A percentile compares a stretch with the other conserved stretches of the same genome.
These are phyloP conservation scores for Amanita rimosa DNA, from an alignment of 768 basidiomycete species.

Conservation along the genomic window DNA sequence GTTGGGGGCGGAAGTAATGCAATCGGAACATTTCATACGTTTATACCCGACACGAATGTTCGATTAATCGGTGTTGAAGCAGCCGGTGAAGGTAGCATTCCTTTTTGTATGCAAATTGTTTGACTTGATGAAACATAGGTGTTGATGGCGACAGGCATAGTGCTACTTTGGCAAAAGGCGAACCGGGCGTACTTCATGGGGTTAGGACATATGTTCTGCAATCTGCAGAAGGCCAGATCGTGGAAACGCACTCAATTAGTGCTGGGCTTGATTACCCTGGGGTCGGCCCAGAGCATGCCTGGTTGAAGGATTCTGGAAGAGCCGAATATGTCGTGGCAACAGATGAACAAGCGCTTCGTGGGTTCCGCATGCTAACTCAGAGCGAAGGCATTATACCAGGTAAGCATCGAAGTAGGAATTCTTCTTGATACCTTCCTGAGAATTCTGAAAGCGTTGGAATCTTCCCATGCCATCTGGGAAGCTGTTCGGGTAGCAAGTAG, in stretches of 20 bases:
- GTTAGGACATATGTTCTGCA: conserved; percentile 94
- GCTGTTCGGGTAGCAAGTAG: conserved; percentile 79
- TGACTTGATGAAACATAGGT: conserved; percentile 28
- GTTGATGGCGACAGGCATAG: conserved; percentile 80
- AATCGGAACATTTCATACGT: conserved; percentile 96
- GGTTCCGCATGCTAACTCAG: conserved; percentile 87
- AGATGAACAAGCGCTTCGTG: conserved; percentile 88
- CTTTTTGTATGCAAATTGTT: not conserved
- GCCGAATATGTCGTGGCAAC: conserved; percentile 92
- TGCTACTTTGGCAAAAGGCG: conserved; percentile 85
- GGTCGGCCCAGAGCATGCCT: conserved; percentile 96
- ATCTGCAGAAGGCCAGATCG: conserved; percentile 80
- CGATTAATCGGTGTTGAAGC: conserved; percentile 92
- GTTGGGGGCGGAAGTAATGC: conserved; percentile 98
- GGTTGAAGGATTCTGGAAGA: conserved; percentile 89
- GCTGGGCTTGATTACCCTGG: conserved; percentile 96
- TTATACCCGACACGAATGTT: conserved; percentile 81
- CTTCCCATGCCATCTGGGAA: conserved; percentile 93
- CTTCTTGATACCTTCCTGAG: not conserved
- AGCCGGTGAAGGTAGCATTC: conserved; percentile 76
- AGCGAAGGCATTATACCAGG: conserved; percentile 96
- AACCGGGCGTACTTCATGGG: conserved; percentile 92
- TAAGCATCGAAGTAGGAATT: conserved; percentile 19
- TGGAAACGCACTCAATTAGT: conserved; percentile 95
- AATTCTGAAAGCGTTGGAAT: conserved; percentile 67